Evolutionary conservation across 2,329 filamentous ascomycete genomes (phyloP), one percentile per base, ranked within the genome.

Genomic region (Dothideomycetes sp.): DNA sequence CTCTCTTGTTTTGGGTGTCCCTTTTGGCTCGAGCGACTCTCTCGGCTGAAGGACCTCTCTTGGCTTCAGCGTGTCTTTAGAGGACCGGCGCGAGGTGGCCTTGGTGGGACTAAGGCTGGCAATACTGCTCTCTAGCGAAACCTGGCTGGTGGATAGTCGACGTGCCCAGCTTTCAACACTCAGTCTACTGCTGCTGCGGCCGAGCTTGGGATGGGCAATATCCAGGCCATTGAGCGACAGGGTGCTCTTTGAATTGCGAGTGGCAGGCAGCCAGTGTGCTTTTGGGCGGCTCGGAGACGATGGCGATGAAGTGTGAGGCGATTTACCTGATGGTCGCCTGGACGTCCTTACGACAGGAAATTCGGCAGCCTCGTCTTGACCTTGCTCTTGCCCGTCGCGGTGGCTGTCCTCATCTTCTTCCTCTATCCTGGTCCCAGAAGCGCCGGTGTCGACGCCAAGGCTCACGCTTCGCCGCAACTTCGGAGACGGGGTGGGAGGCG

Each of bases 261-360:
- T 40, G 3, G 43, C 38, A 10, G 43, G 36, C 8, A 75, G 69
- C 34, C 84, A 64, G 31, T 83, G 70, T 31, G 72, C 75, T 51
- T 71, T 75, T 32, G 84, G 55, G 10, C 66, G 67, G 38, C 62
- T 61, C 15, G 69, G 66, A n/a, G 31, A 42, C 27, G 31, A 32
- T 8, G 32, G 77, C 43, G 71, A 70, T 0, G 79, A 74, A n/a
- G 81, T 86, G 37, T 84, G 62, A 14, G 78, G 64, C 18, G 83
- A 87, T 51, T 79, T 76, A 39, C 83, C 84, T 37, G 82, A 85
- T 1, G 84, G 84, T 5, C 80, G 81, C 58, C 88, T 88, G 22
- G 85, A 76, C 22, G 88, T 94, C 47, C 81, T 79, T 50, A 93
- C 74, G 40, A 89, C 74, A 14, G 87, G 86, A 10, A 85, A 63